Evolutionary conservation across 2,329 filamentous ascomycete genomes (phyloP), one percentile per base, ranked within the genome.

Genomic region (Seiridium unicorne): DNA sequence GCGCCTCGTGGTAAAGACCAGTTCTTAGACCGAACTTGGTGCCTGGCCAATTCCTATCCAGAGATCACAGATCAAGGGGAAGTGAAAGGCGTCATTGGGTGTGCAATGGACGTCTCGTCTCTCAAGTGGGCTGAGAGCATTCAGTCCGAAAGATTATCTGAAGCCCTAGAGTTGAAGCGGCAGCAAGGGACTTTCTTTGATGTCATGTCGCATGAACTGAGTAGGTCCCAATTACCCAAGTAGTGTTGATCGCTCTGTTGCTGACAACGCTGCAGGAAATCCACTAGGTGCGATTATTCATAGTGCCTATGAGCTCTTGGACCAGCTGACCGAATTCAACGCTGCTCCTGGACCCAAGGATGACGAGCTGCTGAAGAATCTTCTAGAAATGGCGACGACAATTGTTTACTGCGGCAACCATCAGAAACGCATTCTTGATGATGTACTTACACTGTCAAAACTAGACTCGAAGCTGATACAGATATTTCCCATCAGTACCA

Each of bases 91-190:
- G 88, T 93, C 3, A 93, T 93, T 66, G 90, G 90, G 57, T 90
- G 87, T 69, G 89, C 96, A 56, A 94, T 91, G 0, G 91, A 96
- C 69, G 96, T 96, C 64, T 92, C 89, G 26, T 85, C 90, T 57
- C 91, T 95, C 70, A 96, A 96, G 72, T 89, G 88, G 81, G 91
- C 92, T 1, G 92, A 96, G 73, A 87, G 88, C 51, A 86, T 92
- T 42, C 91, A 96, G 73, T 91, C 85, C 67, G 83, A 88, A 49
- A 86, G 91, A 61, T 89, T 91, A 69, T 86, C 93, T 68, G 91
- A 95, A 71, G 92, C 91, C 0, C 85, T 93, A 2, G 89, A 94
- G 71, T 81, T 93, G 62, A 95, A 94, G 73, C 81, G 86, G 32
- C 87, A 90, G 63, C 84, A 87, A 65, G 84, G 87, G 66, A 90